These are phyloP conservation scores for Rostrohypoxylon terebratum DNA, from an alignment of 495 filamentous ascomycete species.

Conservation along the genomic window DNA sequence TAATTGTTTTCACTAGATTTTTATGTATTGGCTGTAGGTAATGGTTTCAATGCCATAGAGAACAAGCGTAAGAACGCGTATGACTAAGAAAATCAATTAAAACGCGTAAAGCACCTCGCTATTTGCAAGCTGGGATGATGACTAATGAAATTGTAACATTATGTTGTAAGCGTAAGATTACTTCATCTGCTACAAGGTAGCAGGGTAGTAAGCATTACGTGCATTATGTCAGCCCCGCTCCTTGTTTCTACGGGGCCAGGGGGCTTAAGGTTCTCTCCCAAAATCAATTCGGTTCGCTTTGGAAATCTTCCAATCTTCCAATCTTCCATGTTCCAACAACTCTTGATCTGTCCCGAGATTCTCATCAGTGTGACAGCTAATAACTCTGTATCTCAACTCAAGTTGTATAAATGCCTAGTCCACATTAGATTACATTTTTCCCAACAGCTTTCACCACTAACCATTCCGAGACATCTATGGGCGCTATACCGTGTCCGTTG, in stretches of 20 bases:
- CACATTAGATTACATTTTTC: not conserved
- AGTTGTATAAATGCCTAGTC: not conserved
- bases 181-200: not conserved
- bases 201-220: too few species aligned
- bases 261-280: not conserved
- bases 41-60: not conserved
- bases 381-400: not conserved
- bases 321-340: not conserved
- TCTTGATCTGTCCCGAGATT: not conserved
- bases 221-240: not conserved
- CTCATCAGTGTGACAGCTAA: not conserved
- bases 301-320: not conserved
- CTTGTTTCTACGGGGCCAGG: too few species aligned
- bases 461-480: constrained; percentile 10
- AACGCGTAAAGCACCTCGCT: constrained; percentile 8
- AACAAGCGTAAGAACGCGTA: constrained; percentile 9
- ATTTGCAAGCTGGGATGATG: not conserved
- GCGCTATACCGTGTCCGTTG: not conserved
- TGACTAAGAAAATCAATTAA: constrained; percentile 32
- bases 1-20: not conserved
- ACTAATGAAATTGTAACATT: not conserved
- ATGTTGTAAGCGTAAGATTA: not conserved
- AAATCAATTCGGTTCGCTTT: not conserved
- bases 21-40: not conserved
- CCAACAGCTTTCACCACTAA: not conserved